Conservation (phyloP, 106 monocot species). For the Dioscorea zingiberensis region DNA sequence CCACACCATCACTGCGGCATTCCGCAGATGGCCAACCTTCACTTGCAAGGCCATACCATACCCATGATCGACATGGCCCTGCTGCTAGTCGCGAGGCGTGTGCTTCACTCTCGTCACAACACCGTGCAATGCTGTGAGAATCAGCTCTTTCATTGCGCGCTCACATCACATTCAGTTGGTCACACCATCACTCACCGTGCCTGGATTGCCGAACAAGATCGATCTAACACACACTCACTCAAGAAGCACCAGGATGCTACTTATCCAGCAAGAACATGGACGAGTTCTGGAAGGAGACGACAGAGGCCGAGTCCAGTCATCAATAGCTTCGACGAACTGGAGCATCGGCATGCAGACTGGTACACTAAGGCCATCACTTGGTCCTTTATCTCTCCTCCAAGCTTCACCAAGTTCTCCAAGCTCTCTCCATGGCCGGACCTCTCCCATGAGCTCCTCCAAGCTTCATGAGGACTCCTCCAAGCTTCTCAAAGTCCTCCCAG, state of each 20-base stretch:
- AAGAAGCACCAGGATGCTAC: constrained; percentile 1
- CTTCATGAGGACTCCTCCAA: too few relatives aligned
- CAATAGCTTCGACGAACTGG: constrained; percentile 59
- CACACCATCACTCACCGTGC: constrained; percentile 37
- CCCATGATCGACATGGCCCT: constrained; percentile 49
- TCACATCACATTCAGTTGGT: constrained; percentile 16
- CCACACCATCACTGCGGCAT: too few relatives aligned
- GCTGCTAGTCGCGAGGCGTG: constrained; percentile 41
- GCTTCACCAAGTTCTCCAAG: too few relatives aligned
- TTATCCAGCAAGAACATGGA: constrained; percentile 6
- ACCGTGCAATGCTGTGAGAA: constrained; percentile 29
- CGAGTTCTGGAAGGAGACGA: constrained; percentile 20
- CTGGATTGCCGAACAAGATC: too few relatives aligned
- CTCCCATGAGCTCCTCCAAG: too few relatives aligned
- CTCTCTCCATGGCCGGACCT: too few relatives aligned
- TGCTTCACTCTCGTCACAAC: constrained; percentile 46
- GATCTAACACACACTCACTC: too few relatives aligned
- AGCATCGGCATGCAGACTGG: constrained; percentile 18
- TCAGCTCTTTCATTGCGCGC: constrained; percentile 17
- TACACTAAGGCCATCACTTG: constrained; percentile 34
- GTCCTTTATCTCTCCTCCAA: constrained; percentile 46
- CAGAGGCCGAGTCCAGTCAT: constrained; percentile 32
- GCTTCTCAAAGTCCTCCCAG: too few relatives aligned
- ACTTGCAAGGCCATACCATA: constrained; percentile 69
- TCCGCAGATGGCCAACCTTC: constrained; percentile 18